These are phyloP conservation scores for Zygosaccharomyces siamensis DNA, from an alignment of 805 yeast species.

Conservation along the genomic window DNA sequence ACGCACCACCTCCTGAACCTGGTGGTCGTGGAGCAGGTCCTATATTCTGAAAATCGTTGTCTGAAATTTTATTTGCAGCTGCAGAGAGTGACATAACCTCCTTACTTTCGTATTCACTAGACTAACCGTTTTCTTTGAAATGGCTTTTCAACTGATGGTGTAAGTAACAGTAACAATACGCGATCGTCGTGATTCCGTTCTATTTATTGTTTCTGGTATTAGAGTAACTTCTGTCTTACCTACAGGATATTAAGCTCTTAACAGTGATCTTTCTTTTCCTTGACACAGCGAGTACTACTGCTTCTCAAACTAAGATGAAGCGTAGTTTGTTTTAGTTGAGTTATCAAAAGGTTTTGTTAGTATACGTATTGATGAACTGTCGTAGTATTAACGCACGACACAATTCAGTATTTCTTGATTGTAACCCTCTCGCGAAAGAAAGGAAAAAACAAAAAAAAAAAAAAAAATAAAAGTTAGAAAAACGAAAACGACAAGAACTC, in stretches of 20 bases:
- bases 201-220: not conserved
- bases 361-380: not conserved
- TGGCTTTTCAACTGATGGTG: not conserved
- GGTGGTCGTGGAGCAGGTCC: slow-evolving; percentile 58
- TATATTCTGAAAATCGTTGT: slow-evolving; percentile 47
- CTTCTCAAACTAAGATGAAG: slow-evolving; percentile 1
- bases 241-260: not conserved
- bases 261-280: not conserved
- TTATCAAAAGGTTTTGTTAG: not conserved
- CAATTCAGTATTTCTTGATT: not conserved
- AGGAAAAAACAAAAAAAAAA: not conserved
- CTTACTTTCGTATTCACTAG: not conserved
- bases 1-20: slow-evolving; percentile 25
- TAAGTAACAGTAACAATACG: not conserved
- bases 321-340: not conserved
- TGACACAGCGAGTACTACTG: not conserved
- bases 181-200: not conserved
- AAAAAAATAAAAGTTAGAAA: too few relatives aligned
- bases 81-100: slow-evolving; percentile 41
- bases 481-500: slow-evolving; percentile 42
- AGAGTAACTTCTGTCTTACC: not conserved
- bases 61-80: slow-evolving; percentile 42
- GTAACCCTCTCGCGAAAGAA: not conserved
- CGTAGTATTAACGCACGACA: not conserved
- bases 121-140: not conserved